Evolutionary conservation across 805 yeast genomes (phyloP), one percentile per base, ranked within the genome.

Genomic region (Wickerhamomyces bisporus): DNA sequence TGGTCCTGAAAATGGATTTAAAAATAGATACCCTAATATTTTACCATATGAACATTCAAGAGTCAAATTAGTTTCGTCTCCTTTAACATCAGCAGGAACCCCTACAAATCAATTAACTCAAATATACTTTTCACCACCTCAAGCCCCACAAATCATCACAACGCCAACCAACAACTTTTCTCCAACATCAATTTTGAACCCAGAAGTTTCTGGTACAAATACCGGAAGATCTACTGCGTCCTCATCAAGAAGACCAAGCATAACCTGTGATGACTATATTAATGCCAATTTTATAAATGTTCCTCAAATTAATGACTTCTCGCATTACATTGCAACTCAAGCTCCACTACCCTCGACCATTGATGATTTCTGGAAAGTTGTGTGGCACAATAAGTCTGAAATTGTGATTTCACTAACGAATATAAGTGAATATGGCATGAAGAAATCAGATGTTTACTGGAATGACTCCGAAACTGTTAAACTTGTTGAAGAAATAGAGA

Each of bases 361-460:
- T 30, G 84, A 81, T 25, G 96, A 91, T 58, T 91, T 93, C 54
- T 91, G 96, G 96, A 82, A 79, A 47, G 85, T 87, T 57, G 75
- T 86, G 1, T 67, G 77, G 42, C 74, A 80, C 26, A 76, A 85
- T 49, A 59, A 70, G 4, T 71, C 78, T 7, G 79, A 83, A n/a
- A 63, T 89, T 2, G 77, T 91, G 30, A 61, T 91, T 5, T 85
- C 95, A 26, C 66, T 87, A 42, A 83, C 95, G 7, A 80, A 81
- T 10, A 79, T 84, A 41, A 65, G 66, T 43, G 97, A 91, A 55
- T 75, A 82, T 44, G 78, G 81, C 3, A 70, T 81, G 41, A 79
- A 74, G 45, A 89, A 91, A 61, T 89, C 97, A 65, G 79, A 79
- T 32, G 71, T 87, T 17, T 91, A 78, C 60, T 93, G 98, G 98